A percentile compares a stretch with the other conserved stretches of the same genome.
These are phyloP conservation scores for Boletus rubescentipes DNA, from an alignment of 768 basidiomycete genomes.

Conservation along the genomic window DNA sequence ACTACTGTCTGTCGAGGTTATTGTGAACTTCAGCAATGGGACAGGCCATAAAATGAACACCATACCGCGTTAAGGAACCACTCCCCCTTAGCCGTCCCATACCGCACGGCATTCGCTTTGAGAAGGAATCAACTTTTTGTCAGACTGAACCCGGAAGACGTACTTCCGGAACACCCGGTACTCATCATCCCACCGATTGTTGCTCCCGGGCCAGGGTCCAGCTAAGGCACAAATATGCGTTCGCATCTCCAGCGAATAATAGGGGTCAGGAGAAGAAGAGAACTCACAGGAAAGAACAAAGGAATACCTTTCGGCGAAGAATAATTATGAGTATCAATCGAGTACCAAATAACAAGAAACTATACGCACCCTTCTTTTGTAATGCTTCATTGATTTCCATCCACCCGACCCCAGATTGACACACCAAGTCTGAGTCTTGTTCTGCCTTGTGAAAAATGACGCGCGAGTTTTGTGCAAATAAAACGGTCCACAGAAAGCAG, in stretches of 20 bases:
- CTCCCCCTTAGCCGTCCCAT: conserved; percentile 86
- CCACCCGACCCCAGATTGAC: conserved; percentile 73
- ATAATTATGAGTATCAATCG: neutral
- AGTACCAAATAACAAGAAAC: neutral
- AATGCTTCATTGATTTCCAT: conserved; percentile 70
- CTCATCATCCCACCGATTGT: conserved; percentile 87
- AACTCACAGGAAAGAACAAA: conserved; percentile 76
- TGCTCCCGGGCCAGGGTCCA: conserved; percentile 76
- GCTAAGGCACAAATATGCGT: conserved; percentile 36
- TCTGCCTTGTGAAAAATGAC: conserved; percentile 38
- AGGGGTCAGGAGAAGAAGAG: neutral
- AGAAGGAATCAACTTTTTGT: conserved; percentile 17
- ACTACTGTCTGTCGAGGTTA: conserved; percentile 68
- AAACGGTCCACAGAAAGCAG: neutral
- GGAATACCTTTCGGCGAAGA: conserved; percentile 52
- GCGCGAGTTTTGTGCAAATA: neutral
- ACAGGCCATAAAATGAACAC: conserved; percentile 1
- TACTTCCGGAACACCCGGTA: conserved; percentile 85
- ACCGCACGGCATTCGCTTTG: conserved; percentile 76
- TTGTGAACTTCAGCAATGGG: neutral
- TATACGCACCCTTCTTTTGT: conserved; percentile 49
- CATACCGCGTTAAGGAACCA: conserved; percentile 86
- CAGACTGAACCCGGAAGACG: conserved; percentile 17
- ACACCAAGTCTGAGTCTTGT: conserved; percentile 69
- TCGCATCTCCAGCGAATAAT: neutral